Base-by-base conservation (phyloP, 2,329 filamentous ascomycete genomes). In the Epicoccum nigrum region DNA sequence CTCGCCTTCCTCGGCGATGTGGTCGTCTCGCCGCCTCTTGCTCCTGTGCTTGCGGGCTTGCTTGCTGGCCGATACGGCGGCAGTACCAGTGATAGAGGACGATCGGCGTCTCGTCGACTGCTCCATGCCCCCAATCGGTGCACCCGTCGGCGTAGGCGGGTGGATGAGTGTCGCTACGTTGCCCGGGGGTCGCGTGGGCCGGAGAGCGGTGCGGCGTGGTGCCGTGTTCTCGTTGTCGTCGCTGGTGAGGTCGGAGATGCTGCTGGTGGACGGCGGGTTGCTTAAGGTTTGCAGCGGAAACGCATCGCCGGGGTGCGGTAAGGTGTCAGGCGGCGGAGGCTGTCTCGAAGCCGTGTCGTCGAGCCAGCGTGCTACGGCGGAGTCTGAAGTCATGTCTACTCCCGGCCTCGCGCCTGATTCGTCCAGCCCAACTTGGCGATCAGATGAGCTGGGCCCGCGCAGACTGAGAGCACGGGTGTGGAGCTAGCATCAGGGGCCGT, bases 1-100 rank as follows among this genome's bases (percentile, higher is more conserved):
- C 56, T 71, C 68, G 32, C 67, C 68, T 50, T 69, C 68, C 60
- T 74, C 69, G 45, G 61, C 58, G 41, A 72, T 72, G 56, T 71
- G 60, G 45, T 65, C 65, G 31, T 68, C 67, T 15, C 55, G 65
- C 39, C 55, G 64, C 48, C 63, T 55, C 17, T 60, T 50, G 39
- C 63, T 56, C 16, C 62, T 46, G 42, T 69, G 69, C 50, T 60
- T 66, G n/a, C 54, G 34, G 41, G 58, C 53, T 39, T 64, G 61
- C 15, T 46, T 59, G 38, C 55, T 49, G 5, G 57, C 59, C 7
- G 60, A 54, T 39, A 61, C 63, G 6, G 58, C 60, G 16, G 59
- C 55, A 40, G 61, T 57, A 45, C 69, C 67, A 9, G 64, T 67
- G 45, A 72, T 64, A 19, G 70, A 73, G 49, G 70, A 68, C 45